These are phyloP conservation scores for Tylopilus felleus DNA, from an alignment of 768 basidiomycete species.

Conservation along the genomic window DNA sequence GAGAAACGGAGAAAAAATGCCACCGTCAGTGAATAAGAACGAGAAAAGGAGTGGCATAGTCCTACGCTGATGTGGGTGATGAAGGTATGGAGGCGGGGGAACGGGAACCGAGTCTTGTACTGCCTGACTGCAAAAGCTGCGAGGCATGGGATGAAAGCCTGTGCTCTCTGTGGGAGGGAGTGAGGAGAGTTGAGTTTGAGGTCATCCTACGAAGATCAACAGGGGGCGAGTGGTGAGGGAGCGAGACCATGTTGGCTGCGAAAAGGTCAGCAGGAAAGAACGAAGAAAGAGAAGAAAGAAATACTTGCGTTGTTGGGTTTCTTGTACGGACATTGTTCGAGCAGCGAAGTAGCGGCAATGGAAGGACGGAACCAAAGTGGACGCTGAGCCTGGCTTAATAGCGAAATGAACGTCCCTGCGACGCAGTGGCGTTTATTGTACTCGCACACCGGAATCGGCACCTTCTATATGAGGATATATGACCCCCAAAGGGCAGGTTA, in stretches of 20 bases:
- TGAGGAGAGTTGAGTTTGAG: slow-evolving; percentile 43
- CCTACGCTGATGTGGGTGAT: slow-evolving; percentile 76
- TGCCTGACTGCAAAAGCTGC: slow-evolving; percentile 44
- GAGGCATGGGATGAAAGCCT: slow-evolving; percentile 43
- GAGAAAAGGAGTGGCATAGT: slow-evolving; percentile 12
- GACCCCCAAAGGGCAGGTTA: slow-evolving; percentile 12
- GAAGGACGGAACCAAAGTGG: slow-evolving; percentile 13
- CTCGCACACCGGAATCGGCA: background rate
- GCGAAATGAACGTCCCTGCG: slow-evolving; percentile 12
- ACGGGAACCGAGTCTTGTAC: slow-evolving; percentile 51
- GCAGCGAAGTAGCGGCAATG: background rate
- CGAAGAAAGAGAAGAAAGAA: background rate
- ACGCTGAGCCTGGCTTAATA: slow-evolving; percentile 15
- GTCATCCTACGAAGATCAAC: slow-evolving; percentile 56
- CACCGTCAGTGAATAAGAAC: slow-evolving; percentile 7
- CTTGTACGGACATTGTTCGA: slow-evolving; percentile 20
- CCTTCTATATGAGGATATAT: background rate
- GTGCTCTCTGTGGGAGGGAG: slow-evolving; percentile 36
- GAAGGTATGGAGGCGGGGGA: slow-evolving; percentile 77
- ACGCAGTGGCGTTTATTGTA: slow-evolving; percentile 17
- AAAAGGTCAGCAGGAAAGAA: background rate
- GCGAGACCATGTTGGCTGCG: slow-evolving; percentile 17
- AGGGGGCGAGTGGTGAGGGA: slow-evolving; percentile 31
- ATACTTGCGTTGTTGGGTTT: slow-evolving; percentile 20
- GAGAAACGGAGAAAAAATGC: background rate